Conservation (phyloP, 768 basidiomycete species). For the Mycena vitilis region DNA sequence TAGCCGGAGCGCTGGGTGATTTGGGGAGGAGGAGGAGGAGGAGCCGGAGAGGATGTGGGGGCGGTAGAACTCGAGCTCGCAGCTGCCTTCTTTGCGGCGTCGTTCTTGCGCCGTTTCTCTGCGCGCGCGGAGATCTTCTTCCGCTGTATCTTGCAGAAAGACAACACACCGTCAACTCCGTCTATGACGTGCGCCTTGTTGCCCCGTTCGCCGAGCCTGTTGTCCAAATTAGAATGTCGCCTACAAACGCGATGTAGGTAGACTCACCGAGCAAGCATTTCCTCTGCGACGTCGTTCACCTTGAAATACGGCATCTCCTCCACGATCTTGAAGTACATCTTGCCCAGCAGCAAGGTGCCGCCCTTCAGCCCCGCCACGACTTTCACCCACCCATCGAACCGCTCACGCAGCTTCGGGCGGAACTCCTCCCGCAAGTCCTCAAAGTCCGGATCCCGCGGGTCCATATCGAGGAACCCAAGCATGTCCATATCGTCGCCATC, state of each 20-base stretch:
- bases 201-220: slow-evolving; percentile 65
- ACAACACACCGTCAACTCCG: slow-evolving; percentile 59
- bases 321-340: slow-evolving; percentile 57
- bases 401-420: slow-evolving; percentile 64
- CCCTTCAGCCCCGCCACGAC: slow-evolving; percentile 53
- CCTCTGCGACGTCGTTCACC: slow-evolving; percentile 62
- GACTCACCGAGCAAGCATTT: slow-evolving; percentile 65
- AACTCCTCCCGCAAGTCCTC: slow-evolving; percentile 73
- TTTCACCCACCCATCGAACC: slow-evolving; percentile 69
- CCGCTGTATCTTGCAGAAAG: slow-evolving; percentile 64
- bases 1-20: slow-evolving; percentile 5
- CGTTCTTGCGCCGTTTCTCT: slow-evolving; percentile 38
- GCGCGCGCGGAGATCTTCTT: slow-evolving; percentile 47
- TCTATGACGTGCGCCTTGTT: slow-evolving; percentile 65
- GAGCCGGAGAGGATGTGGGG: neutral
- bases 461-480: slow-evolving; percentile 62
- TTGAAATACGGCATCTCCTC: slow-evolving; percentile 69
- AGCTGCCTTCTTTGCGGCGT: slow-evolving; percentile 35
- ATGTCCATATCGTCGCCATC: slow-evolving; percentile 57
- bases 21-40: slow-evolving; percentile 11
- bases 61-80: slow-evolving; percentile 5
- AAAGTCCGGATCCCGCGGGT: slow-evolving; percentile 64
- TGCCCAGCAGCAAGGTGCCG: slow-evolving; percentile 49
- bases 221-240: neutral
- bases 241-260: neutral